These are phyloP conservation scores for Osmanthus fragrans DNA, from an alignment of 257 asterid species.

Conservation along the genomic window DNA sequence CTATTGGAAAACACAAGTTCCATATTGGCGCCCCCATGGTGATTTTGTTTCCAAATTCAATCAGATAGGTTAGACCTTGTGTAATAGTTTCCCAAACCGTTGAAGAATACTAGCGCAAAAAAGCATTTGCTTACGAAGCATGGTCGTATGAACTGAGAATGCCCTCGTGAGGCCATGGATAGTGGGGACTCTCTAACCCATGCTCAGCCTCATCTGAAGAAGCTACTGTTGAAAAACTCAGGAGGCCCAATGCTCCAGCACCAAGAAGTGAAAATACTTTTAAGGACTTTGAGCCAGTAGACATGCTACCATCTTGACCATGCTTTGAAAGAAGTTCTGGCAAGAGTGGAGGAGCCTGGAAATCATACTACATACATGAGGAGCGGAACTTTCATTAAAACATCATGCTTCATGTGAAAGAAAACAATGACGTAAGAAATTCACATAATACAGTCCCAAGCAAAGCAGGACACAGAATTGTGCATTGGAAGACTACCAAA, in stretches of 20 bases:
- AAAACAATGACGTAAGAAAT: not conserved
- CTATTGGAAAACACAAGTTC: not conserved
- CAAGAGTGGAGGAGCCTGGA: slow-evolving; percentile 30
- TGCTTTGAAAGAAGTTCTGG: slow-evolving; percentile 30
- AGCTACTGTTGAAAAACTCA: slow-evolving; percentile 50
- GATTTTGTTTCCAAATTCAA: slow-evolving; percentile 5
- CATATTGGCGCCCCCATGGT: not conserved
- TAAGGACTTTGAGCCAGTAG: slow-evolving; percentile 39
- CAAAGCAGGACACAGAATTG: slow-evolving; percentile 11
- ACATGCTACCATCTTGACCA: slow-evolving; percentile 38
- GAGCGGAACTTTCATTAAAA: not conserved
- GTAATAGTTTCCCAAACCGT: not conserved
- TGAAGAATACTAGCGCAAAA: not conserved
- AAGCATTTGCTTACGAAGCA: slow-evolving; percentile 55
- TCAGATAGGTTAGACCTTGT: not conserved
- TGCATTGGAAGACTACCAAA: not conserved
- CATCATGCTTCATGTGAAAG: not conserved
- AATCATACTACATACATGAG: slow-evolving; percentile 13
- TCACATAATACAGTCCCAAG: not conserved
- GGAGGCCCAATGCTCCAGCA: slow-evolving; percentile 58
- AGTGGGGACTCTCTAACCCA: slow-evolving; percentile 55
- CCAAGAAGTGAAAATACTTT: slow-evolving; percentile 48
- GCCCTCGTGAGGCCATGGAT: slow-evolving; percentile 78
- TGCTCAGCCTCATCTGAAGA: slow-evolving; percentile 70
- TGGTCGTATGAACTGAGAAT: slow-evolving; percentile 68